Base-by-base conservation (phyloP, 2,329 filamentous ascomycete species). In the Aspergillus nomiae region DNA sequence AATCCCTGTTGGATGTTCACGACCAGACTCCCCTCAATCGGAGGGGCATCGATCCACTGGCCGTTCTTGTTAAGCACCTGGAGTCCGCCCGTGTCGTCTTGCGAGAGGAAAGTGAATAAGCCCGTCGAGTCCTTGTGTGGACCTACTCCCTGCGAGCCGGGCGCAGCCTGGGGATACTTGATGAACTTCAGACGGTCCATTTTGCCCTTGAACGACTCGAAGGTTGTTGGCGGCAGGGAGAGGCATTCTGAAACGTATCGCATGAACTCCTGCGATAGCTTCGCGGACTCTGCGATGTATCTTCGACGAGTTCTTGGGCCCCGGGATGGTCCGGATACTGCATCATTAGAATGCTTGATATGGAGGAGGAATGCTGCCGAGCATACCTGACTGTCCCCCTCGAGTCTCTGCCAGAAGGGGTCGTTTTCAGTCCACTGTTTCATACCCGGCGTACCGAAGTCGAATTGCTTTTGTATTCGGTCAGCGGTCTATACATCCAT, bases 141-240 rank as follows among this genome's bases (percentile, higher is more conserved):
- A 0, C 85, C 85, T 1, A 87, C 85, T 8, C 85, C 85, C 69
- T 87, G 85, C 0, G 80, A 81, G 32, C 69, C 73, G 2, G 68
- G 66, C 16, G 69, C 58, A 1, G 71, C 62, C 5, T 66, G 82
- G 0, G 84, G 85, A 61, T 86, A 86, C 69, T 85, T 86, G 61
- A 86, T 79, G 60, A 86, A 84, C 60, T 87, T 87, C 46, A 87
- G 76, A 64, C 76, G 70, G 69, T 85, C 84, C 76, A 87, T 86
- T 4, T 69, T 70, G 2, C 76, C 76, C 56, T 70, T 70, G 75
- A 86, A 86, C 14, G 74, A 75, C 61, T 81, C 78, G 68, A 87
- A 86, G 0, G 85, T 83, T 19, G 77, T 74, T 0, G 77, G 58
- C 0, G 80, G 69, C 0, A 87, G 77, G 0, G 80, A 82, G n/a